These are phyloP conservation scores for Solanum hybrid DNA, from an alignment of 305 asterid species.

Conservation along the genomic window DNA sequence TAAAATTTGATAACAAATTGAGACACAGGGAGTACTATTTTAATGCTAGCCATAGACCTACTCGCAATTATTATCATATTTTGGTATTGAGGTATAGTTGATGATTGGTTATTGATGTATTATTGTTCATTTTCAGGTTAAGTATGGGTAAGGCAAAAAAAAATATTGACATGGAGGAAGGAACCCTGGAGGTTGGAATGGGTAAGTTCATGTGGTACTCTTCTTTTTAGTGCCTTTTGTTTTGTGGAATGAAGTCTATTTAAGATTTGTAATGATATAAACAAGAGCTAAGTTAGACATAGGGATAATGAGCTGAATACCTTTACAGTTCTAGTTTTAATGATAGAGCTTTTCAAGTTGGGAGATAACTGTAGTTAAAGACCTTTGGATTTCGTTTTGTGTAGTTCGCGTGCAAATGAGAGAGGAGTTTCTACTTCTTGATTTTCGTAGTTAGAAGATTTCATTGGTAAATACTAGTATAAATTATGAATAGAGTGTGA, in stretches of 20 bases:
- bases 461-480: neutral
- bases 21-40: neutral
- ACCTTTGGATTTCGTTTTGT: neutral
- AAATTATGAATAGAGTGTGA: neutral
- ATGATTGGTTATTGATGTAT: neutral
- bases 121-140: conserved; percentile 8
- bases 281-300: neutral
- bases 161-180: conserved; percentile 69
- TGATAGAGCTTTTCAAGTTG: neutral
- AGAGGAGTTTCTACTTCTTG: neutral
- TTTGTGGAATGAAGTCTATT: neutral
- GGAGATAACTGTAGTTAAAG: neutral
- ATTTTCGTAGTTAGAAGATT: neutral
- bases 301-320: neutral
- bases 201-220: conserved; percentile 35
- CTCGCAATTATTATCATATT: neutral
- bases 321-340: neutral
- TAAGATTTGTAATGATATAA: neutral
- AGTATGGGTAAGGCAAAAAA: conserved; percentile 61
- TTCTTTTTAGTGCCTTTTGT: neutral
- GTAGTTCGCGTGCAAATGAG: neutral
- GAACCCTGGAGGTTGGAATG: conserved; percentile 91
- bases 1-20: neutral
- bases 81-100: neutral
- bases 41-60: neutral